Percentiles rank a stretch among this genome's conserved stretches.
Conservation (phyloP, 345 rosid species). For the Acer negundo region DNA sequence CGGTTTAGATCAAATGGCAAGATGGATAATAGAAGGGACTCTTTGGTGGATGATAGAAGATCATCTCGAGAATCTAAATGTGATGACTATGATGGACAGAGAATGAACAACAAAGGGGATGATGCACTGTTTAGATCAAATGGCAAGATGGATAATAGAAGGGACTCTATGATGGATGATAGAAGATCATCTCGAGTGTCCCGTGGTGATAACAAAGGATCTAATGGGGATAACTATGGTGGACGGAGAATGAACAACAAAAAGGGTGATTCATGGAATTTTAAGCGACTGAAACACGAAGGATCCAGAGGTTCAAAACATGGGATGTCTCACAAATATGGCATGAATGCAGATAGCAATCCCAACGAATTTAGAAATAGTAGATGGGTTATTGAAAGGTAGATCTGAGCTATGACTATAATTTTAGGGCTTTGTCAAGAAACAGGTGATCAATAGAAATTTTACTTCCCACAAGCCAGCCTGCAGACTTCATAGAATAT, state of each 20-base stretch:
- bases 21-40: constrained; percentile 36
- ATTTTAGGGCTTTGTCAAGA: too few relatives aligned
- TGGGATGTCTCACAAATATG: constrained; percentile 25
- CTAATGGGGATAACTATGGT: constrained; percentile 17
- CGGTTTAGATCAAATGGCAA: constrained; percentile 21
- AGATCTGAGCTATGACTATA: neutral
- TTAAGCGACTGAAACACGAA: constrained; percentile 23
- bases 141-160: too few relatives aligned
- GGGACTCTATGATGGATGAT: constrained; percentile 19
- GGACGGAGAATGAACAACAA: constrained; percentile 6
- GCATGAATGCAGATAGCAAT: constrained; percentile 19
- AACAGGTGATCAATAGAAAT: too few relatives aligned
- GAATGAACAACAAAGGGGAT: too few relatives aligned
- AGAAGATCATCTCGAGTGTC: constrained; percentile 28
- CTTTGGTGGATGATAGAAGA: constrained; percentile 21
- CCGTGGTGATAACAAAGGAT: constrained; percentile 33
- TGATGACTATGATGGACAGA: too few relatives aligned
- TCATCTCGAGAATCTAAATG: too few relatives aligned
- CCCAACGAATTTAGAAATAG: constrained; percentile 47
- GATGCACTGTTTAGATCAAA: too few relatives aligned
- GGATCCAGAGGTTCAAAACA: constrained; percentile 16
- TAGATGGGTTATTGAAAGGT: constrained; percentile 62
- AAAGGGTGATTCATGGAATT: constrained; percentile 19
- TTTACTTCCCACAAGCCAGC: too few relatives aligned
- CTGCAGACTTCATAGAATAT: too few relatives aligned